Conservation (phyloP, 23 red algal species). For the Gracilaria vermiculophylla region DNA sequence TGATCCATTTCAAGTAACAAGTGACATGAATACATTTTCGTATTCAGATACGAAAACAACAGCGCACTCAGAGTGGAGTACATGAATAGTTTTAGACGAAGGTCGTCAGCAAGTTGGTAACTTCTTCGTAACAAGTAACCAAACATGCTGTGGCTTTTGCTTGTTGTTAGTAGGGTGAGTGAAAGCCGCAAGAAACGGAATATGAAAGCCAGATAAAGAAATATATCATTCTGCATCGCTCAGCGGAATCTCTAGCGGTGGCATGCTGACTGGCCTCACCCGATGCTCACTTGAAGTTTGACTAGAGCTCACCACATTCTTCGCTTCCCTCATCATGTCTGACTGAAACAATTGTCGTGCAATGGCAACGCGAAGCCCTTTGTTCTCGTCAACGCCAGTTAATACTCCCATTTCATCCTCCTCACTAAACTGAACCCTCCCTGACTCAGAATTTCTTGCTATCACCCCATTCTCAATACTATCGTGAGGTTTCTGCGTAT, state of each 20-base stretch:
- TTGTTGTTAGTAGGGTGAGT: not conserved
- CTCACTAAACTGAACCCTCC: not conserved
- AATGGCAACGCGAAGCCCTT: not conserved
- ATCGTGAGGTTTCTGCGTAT: not conserved
- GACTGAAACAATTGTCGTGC: constrained; percentile 47
- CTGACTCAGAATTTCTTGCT: not conserved
- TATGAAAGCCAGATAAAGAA: not conserved
- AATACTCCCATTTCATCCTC: not conserved
- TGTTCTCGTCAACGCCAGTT: not conserved
- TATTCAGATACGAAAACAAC: too few species aligned
- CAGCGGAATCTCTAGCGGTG: constrained; percentile 33
- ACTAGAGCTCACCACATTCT: not conserved
- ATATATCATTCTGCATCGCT: constrained; percentile 36
- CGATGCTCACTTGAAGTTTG: not conserved
- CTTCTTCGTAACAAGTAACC: not conserved
- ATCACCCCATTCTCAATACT: not conserved
- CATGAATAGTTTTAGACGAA: not conserved
- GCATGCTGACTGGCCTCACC: constrained; percentile 32
- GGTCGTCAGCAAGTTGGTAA: not conserved
- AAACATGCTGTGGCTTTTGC: not conserved
- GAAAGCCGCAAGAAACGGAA: not conserved
- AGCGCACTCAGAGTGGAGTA: not conserved
- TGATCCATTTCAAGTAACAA: too few species aligned
- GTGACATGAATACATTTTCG: too few species aligned
- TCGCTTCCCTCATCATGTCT: constrained; percentile 33